Percentiles rank a stretch among this genome's conserved stretches.
Evolutionary conservation across 116 monocot genomes (phyloP).

Genomic region (Thalassia testudinum): DNA sequence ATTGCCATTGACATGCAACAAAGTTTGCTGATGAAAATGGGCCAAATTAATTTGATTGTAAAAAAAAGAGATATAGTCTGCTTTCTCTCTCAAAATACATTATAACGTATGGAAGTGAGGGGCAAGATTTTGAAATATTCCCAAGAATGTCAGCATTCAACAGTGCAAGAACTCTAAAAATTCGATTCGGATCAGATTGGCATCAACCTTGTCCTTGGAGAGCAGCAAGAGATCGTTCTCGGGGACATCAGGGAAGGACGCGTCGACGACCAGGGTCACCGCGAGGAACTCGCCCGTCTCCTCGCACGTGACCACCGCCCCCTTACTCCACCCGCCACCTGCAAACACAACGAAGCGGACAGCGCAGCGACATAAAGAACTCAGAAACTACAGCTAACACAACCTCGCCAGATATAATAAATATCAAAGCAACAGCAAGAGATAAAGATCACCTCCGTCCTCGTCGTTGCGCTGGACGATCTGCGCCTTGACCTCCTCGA

Average conservation of each 20-base stretch:
- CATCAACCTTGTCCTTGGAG: slow-evolving; percentile 47
- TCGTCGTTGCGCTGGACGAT: slow-evolving; percentile 57
- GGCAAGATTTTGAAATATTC: too few species aligned
- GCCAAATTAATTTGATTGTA: too few species aligned
- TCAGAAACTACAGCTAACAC: too few species aligned
- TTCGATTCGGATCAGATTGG: too few species aligned
- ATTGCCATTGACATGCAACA: too few species aligned
- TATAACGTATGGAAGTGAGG: too few species aligned
- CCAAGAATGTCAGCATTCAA: too few species aligned
- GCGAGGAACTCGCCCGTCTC: slow-evolving; percentile 57
- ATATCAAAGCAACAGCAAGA: neutral
- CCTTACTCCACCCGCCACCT: slow-evolving; percentile 41
- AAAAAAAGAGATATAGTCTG: too few species aligned
- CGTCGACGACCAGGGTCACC: slow-evolving; percentile 49
- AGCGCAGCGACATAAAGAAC: too few species aligned
- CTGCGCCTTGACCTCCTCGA: slow-evolving; percentile 94
- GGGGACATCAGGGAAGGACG: slow-evolving; percentile 36
- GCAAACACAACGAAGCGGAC: neutral
- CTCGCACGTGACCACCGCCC: slow-evolving; percentile 26
- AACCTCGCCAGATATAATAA: neutral
- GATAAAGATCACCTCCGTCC: slow-evolving; percentile 26
- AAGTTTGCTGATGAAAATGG: too few species aligned
- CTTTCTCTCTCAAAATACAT: too few species aligned
- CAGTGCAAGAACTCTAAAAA: too few species aligned
- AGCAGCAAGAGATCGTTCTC: slow-evolving; percentile 93